Evolutionary conservation across 2,329 filamentous ascomycete species (phyloP).

Genomic region (Penicillium polonicum): DNA sequence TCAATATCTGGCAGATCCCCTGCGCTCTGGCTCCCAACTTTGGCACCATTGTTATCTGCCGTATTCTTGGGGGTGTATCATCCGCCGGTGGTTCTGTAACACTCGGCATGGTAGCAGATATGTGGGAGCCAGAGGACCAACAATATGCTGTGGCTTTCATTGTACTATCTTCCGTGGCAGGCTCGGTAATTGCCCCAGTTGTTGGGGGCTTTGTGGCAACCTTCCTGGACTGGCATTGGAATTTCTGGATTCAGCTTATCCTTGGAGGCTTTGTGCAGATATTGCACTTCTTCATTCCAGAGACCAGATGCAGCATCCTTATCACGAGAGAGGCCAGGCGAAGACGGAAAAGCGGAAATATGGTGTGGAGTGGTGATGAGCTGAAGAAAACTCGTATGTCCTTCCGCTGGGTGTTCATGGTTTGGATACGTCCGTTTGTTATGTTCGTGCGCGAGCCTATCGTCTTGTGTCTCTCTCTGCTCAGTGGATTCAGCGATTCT

Average conservation of each 20-base stretch:
- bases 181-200: constrained; percentile 50
- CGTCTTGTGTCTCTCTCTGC: constrained; percentile 59
- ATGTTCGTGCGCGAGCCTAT: constrained; percentile 67
- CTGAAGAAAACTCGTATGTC: constrained; percentile 58
- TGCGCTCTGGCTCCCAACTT: constrained; percentile 72
- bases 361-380: constrained; percentile 72
- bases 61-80: constrained; percentile 62
- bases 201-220: constrained; percentile 54
- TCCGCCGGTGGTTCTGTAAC: constrained; percentile 66
- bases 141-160: constrained; percentile 62
- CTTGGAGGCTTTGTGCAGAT: constrained; percentile 55
- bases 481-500: constrained; percentile 64
- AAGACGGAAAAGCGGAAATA: constrained; percentile 55
- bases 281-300: constrained; percentile 53
- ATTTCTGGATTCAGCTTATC: constrained; percentile 63
- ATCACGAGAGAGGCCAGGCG: constrained; percentile 59
- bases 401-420: constrained; percentile 54
- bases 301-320: constrained; percentile 59
- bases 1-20: constrained; percentile 74
- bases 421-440: constrained; percentile 61
- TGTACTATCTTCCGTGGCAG: constrained; percentile 57
- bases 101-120: constrained; percentile 63
- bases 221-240: constrained; percentile 56
- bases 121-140: constrained; percentile 58
- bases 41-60: constrained; percentile 65